phyloP scores from a whole-genome alignment of 176 grass and related monocot genomes.

The Oryza glaberrima region DNA sequence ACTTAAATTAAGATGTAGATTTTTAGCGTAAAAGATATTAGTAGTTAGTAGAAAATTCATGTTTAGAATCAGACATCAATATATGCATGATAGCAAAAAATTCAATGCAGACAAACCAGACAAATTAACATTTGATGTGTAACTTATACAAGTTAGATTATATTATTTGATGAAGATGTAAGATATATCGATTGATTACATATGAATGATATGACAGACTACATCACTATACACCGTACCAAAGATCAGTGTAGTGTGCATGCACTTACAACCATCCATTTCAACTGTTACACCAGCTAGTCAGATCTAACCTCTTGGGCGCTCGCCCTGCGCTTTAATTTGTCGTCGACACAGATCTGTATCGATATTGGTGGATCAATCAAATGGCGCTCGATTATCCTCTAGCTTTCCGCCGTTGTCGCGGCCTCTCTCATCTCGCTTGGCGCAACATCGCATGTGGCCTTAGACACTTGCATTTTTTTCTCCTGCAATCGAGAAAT shows the following conservation, averaged over 20 bases:
- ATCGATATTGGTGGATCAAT: constrained; percentile 33
- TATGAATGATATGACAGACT: too few relatives aligned
- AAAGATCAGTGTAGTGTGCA: not conserved
- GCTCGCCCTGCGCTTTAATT: not conserved
- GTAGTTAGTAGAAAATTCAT: too few relatives aligned
- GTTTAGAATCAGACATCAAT: too few relatives aligned
- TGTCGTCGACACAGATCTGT: constrained; percentile 36
- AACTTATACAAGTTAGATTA: too few relatives aligned
- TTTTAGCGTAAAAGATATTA: too few relatives aligned
- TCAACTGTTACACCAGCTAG: not conserved
- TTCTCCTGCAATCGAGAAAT: not conserved
- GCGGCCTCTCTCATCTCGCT: not conserved
- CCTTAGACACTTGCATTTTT: constrained; percentile 16
- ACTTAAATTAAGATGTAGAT: too few relatives aligned
- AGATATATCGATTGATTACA: too few relatives aligned
- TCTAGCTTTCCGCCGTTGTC: constrained; percentile 28
- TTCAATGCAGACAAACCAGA: too few relatives aligned
- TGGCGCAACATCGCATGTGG: constrained; percentile 36
- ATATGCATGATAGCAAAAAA: too few relatives aligned
- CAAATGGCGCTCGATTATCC: not conserved
- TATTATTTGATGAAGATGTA: too few relatives aligned
- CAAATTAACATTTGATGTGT: too few relatives aligned
- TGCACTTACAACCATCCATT: not conserved
- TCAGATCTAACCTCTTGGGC: constrained; percentile 28
- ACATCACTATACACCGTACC: too few relatives aligned